Base-by-base conservation (phyloP, 495 filamentous ascomycete genomes). In the Penicillium roqueforti region DNA sequence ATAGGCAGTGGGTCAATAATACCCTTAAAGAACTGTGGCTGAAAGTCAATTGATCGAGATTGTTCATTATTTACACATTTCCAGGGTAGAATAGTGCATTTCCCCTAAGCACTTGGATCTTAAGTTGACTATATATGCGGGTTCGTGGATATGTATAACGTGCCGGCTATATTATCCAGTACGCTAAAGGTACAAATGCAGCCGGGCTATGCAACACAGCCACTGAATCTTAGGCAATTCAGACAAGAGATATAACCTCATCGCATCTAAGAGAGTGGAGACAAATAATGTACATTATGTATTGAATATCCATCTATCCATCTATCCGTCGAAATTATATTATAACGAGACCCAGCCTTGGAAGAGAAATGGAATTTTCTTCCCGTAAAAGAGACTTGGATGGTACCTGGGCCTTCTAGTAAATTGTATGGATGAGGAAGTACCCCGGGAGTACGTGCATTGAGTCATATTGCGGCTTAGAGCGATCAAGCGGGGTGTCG, bases 401-500 rank as follows among this genome's bases (percentile, higher is more conserved):
- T 4, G 39, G 37, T 42, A 51, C 49, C 14, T 34, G 5, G 3
- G 3, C 4, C 1, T 2, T 1, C 38, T 51, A 43, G 18, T 51
- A 32, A 32, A 34, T 13, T 10, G 16, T 42, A 51, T 23, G 11
- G 2, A 3, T 3, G 2, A 6, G 13, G 25, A 43, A 43, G 49
- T 51, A 51, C 49, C 28, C 7, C 18, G 9, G 4, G 22, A 11
- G 22, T 42, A 52, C 28, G n/a, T 13, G 6, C 28, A n/a, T 47
- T 55, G 53, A 55, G 34, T 55, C 53, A 55, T 40, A 48, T 11
- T 51, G 49, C 49, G 49, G 49, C 49, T 51, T 51, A 42, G 49
- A 51, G 38, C 28, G 49, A 51, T 43, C 49, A 23, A 42, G 49
- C 49, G 49, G 49, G 49, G 48, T 47, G 64, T 75, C 70, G 68